These are phyloP conservation scores for Paraconiothyrium brasiliense DNA, from an alignment of 2,329 filamentous ascomycete species.

Conservation along the genomic window DNA sequence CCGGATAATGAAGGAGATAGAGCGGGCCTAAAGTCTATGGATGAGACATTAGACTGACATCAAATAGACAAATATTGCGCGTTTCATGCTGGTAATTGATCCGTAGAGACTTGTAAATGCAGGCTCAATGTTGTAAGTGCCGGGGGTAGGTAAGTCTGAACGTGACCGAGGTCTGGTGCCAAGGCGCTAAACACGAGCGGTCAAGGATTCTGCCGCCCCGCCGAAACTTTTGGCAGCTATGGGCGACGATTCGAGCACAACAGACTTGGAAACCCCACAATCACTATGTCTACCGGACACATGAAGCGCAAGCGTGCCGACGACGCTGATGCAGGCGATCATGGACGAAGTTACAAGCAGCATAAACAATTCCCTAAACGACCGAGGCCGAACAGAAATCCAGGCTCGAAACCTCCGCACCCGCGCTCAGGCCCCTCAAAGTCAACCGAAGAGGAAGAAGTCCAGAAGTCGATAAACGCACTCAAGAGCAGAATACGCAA, in stretches of 20 bases:
- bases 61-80: background rate
- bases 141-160: background rate
- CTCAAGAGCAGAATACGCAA: constrained; percentile 77
- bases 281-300: constrained; percentile 46
- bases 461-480: constrained; percentile 59
- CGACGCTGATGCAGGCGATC: constrained; percentile 22
- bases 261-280: background rate
- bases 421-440: background rate
- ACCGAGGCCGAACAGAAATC: constrained; percentile 19
- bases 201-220: constrained; percentile 39
- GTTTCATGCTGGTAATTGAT: constrained; percentile 2
- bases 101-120: background rate
- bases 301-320: constrained; percentile 48
- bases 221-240: constrained; percentile 38
- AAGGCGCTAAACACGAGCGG: constrained; percentile 24
- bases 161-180: constrained; percentile 31
- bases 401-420: constrained; percentile 7
- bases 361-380: constrained; percentile 32
- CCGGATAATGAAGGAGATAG: background rate
- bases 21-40: constrained; percentile 19
- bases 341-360: constrained; percentile 35
- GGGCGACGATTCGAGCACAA: background rate
- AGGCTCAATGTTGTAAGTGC: background rate
- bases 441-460: constrained; percentile 3
- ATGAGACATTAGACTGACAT: constrained; percentile 4